Conservation (phyloP, 495 filamentous ascomycete species). For the Penicillium crystallinum region DNA sequence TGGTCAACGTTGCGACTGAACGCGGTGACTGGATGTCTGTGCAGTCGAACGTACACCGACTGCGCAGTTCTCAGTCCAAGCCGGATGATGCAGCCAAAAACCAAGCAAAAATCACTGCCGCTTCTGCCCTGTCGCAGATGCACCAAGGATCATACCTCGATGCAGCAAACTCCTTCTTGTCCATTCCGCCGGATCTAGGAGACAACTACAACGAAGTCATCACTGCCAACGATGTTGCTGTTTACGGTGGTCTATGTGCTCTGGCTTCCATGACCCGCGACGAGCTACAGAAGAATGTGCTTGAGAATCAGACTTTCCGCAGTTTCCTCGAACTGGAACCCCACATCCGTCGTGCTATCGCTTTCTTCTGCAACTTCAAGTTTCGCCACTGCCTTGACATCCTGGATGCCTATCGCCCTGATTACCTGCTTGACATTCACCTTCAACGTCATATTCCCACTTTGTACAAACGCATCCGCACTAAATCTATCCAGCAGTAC, state of each 20-base stretch:
- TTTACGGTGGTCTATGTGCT: constrained; percentile 87
- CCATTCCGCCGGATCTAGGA: constrained; percentile 46
- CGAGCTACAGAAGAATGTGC: constrained; percentile 66
- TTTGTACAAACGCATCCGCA: constrained; percentile 69
- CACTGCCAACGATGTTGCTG: constrained; percentile 80
- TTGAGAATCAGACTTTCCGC: constrained; percentile 76
- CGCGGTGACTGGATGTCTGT: constrained; percentile 64
- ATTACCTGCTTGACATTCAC: constrained; percentile 87
- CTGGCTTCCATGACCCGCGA: constrained; percentile 82
- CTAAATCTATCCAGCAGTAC: constrained; percentile 90
- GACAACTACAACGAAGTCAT: constrained; percentile 66
- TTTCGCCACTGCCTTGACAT: constrained; percentile 80
- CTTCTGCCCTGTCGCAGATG: constrained; percentile 66
- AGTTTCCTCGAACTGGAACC: constrained; percentile 89
- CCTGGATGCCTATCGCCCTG: constrained; percentile 71
- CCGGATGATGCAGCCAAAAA: constrained; percentile 57
- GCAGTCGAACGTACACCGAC: constrained; percentile 61
- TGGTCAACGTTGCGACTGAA: constrained; percentile 62
- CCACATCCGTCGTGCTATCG: constrained; percentile 85
- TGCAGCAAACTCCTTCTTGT: constrained; percentile 69
- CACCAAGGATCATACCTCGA: constrained; percentile 59
- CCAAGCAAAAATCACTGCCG: constrained; percentile 61
- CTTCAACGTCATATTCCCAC: constrained; percentile 68
- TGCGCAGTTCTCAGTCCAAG: constrained; percentile 51
- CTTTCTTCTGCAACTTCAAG: constrained; percentile 79